Evolutionary conservation across 192 early-diverging fungal species (phyloP).

Genomic region (Gigaspora rosea): DNA sequence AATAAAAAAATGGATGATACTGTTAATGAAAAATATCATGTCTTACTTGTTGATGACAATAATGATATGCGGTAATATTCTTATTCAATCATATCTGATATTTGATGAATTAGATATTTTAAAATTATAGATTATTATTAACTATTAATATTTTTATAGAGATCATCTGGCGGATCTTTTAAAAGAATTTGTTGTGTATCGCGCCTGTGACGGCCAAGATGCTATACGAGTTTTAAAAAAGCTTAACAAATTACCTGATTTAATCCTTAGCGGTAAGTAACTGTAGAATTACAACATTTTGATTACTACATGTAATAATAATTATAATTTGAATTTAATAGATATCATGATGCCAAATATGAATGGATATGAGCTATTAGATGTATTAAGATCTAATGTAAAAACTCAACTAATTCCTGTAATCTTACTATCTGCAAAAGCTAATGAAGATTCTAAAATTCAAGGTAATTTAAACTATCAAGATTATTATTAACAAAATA

Average conservation of each 20-base stretch:
- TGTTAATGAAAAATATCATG: neutral
- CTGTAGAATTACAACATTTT: neutral
- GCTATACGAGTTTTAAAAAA: too few relatives aligned
- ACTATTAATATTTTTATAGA: neutral
- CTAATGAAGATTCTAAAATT: too few relatives aligned
- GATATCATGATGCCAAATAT: too few relatives aligned
- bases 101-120: neutral
- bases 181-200: conserved; percentile 37
- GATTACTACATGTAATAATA: conserved; percentile 24
- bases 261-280: conserved; percentile 40
- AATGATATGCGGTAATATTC: conserved; percentile 29
- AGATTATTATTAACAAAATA: too few relatives aligned
- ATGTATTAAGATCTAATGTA: too few relatives aligned
- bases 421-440: too few relatives aligned
- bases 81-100: conserved; percentile 35
- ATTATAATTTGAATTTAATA: neutral
- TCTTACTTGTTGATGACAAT: conserved; percentile 46
- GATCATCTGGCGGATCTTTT: conserved; percentile 38
- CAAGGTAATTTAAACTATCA: too few relatives aligned
- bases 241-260: too few relatives aligned
- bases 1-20: too few relatives aligned
- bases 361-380: too few relatives aligned
- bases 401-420: too few relatives aligned
- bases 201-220: too few relatives aligned
- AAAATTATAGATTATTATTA: neutral